Evolutionary conservation across 1,284 basidiomycete species (phyloP).

Genomic region (Uromyces viciae-fabae): DNA sequence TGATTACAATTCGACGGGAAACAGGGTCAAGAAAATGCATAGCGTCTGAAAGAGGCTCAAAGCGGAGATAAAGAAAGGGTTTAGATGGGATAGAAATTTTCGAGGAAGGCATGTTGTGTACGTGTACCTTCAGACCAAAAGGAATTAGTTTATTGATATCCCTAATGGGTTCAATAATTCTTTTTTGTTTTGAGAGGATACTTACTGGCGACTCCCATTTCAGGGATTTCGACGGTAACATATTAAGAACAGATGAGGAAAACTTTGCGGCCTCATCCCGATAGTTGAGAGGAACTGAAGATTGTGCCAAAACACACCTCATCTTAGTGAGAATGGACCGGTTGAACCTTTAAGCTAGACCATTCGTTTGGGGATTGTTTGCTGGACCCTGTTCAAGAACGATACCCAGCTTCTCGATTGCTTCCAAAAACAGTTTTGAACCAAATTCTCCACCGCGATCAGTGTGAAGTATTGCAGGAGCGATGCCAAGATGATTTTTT

Average conservation of each 20-base stretch:
- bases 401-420: neutral
- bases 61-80: neutral
- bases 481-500: neutral
- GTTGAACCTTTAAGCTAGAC: neutral
- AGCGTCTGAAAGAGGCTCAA: neutral
- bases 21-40: neutral
- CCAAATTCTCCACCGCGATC: conserved; percentile 17
- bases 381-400: neutral
- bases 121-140: neutral
- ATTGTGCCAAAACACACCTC: neutral
- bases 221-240: neutral
- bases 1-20: neutral
- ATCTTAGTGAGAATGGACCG: neutral
- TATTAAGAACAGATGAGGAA: neutral
- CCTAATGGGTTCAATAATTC: neutral
- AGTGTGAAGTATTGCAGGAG: neutral
- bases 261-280: neutral
- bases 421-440: neutral
- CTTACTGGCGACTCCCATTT: neutral
- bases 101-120: neutral
- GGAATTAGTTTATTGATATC: neutral
- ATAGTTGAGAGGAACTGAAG: neutral
- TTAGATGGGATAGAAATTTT: neutral
- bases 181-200: neutral
- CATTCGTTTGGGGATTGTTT: neutral